Evolutionary conservation across 371 early-diverging fungal genomes (phyloP).

Genomic region (Nematocida ironsii): DNA sequence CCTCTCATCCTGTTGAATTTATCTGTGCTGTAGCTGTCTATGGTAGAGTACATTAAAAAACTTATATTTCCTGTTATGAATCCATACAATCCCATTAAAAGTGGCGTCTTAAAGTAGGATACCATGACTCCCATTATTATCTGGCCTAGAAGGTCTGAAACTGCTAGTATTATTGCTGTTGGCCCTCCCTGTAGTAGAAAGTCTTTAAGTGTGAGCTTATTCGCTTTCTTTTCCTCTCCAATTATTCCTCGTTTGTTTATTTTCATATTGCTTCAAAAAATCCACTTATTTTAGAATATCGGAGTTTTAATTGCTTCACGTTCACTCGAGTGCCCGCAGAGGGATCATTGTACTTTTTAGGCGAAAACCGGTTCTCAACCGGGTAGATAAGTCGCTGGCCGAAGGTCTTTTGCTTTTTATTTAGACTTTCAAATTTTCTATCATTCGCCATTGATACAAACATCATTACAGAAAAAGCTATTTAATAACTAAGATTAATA

Average conservation of each 20-base stretch:
- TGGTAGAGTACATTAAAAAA: constrained; percentile 31
- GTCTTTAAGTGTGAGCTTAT: neutral
- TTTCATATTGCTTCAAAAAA: constrained; percentile 59
- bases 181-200: constrained; percentile 17
- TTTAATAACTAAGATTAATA: neutral
- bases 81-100: constrained; percentile 27
- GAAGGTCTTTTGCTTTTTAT: constrained; percentile 6
- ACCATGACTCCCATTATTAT: neutral
- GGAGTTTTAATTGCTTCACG: constrained; percentile 10
- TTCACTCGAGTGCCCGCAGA: constrained; percentile 25
- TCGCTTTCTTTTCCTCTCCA: constrained; percentile 13
- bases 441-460: constrained; percentile 31
- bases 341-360: neutral
- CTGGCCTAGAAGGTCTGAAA: constrained; percentile 37
- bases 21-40: neutral
- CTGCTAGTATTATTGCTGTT: constrained; percentile 1
- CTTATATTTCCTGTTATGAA: constrained; percentile 42
- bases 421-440: constrained; percentile 9
- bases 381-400: neutral
- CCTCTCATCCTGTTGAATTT: neutral
- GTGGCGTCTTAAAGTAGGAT: neutral
- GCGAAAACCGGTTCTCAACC: constrained; percentile 46
- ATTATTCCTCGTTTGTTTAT: constrained; percentile 51
- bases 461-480: neutral
- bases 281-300: constrained; percentile 54